Evolutionary conservation across 2,329 filamentous ascomycete genomes (phyloP).

Genomic region (Xylaria sp.): DNA sequence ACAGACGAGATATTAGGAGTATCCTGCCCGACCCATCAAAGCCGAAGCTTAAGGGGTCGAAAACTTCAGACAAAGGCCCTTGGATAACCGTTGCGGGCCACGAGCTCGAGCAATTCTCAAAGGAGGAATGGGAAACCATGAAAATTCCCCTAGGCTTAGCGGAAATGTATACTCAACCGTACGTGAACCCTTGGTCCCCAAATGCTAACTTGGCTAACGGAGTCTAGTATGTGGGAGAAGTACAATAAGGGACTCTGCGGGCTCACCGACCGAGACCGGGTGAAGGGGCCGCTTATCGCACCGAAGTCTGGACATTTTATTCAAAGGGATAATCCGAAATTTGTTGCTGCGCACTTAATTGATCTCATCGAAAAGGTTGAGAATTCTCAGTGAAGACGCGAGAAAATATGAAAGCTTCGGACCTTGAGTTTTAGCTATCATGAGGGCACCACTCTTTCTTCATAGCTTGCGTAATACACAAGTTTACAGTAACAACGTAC

Average conservation of each 20-base stretch:
- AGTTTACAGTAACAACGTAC: no score
- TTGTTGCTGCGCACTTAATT: slow-evolving; percentile 43
- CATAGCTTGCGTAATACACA: no score
- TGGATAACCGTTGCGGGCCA: slow-evolving; percentile 49
- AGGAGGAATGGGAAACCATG: slow-evolving; percentile 48
- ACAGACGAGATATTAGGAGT: slow-evolving; percentile 42
- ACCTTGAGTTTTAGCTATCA: no score
- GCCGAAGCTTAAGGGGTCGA: slow-evolving; percentile 46
- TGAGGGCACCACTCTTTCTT: no score
- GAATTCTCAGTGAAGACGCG: slow-evolving; percentile 11
- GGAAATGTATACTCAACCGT: slow-evolving; percentile 49
- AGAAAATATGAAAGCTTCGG: no score
- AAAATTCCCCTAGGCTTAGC: slow-evolving; percentile 48
- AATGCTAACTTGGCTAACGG: slow-evolving; percentile 21
- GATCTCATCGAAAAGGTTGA: slow-evolving; percentile 41
- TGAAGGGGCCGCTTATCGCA: slow-evolving; percentile 46
- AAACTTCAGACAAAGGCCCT: slow-evolving; percentile 42
- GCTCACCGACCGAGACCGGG: slow-evolving; percentile 45
- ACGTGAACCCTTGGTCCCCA: slow-evolving; percentile 29
- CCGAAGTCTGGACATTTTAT: slow-evolving; percentile 50
- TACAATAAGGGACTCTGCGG: slow-evolving; percentile 48
- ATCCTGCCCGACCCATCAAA: slow-evolving; percentile 45
- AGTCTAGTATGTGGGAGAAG: slow-evolving; percentile 48
- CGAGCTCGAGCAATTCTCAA: slow-evolving; percentile 48
- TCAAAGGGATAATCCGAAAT: slow-evolving; percentile 48